Percentiles rank a stretch among this genome's conserved stretches.
These are phyloP conservation scores for Colletotrichum zoysiae DNA, from an alignment of 2,329 filamentous ascomycete genomes.

Conservation along the genomic window DNA sequence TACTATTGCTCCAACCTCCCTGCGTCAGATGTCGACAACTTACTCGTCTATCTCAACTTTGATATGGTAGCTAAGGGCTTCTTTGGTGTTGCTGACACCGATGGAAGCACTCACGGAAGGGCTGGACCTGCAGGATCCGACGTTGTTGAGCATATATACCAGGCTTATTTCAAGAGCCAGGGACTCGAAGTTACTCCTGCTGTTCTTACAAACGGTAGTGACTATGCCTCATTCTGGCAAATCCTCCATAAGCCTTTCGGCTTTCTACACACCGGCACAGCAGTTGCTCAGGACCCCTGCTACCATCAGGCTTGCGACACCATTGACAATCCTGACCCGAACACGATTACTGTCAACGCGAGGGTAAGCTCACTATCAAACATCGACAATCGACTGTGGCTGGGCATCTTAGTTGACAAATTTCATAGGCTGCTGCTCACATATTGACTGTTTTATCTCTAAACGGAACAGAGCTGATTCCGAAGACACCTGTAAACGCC, in stretches of 20 bases:
- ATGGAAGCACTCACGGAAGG: slow-evolving; percentile 53
- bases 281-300: slow-evolving; percentile 56
- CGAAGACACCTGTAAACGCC: slow-evolving; percentile 47
- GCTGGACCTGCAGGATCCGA: slow-evolving; percentile 51
- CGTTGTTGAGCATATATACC: slow-evolving; percentile 51
- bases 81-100: slow-evolving; percentile 53
- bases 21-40: slow-evolving; percentile 50
- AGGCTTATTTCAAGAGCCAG: slow-evolving; percentile 49
- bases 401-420: not conserved
- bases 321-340: slow-evolving; percentile 54
- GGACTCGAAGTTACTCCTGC: slow-evolving; percentile 50
- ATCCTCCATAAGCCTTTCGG: slow-evolving; percentile 64
- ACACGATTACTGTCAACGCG: slow-evolving; percentile 52
- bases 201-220: slow-evolving; percentile 61
- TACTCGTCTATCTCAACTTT: slow-evolving; percentile 57
- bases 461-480: slow-evolving; percentile 50
- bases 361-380: slow-evolving; percentile 38
- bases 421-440: slow-evolving; percentile 48
- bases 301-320: slow-evolving; percentile 56
- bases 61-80: slow-evolving; percentile 57
- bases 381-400: accelerated
- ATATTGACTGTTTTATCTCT: slow-evolving; percentile 49
- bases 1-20: slow-evolving; percentile 55
- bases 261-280: slow-evolving; percentile 72
- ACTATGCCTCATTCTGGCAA: slow-evolving; percentile 72